Conservation (phyloP, 495 filamentous ascomycete species). For the Daldinia loculata region DNA sequence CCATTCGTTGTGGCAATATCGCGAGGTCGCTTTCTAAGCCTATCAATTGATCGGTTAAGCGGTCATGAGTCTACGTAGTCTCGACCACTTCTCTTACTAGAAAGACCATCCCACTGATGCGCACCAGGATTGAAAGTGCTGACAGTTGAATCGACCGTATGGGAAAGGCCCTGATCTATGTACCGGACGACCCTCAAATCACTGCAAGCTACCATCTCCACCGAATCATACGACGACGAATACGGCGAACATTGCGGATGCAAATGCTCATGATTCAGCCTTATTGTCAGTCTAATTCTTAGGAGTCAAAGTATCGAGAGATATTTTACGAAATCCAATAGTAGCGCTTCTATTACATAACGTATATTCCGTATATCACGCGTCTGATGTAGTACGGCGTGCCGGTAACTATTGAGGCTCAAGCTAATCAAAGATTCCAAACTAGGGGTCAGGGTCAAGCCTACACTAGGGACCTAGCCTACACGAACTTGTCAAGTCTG, state of each 20-base stretch:
- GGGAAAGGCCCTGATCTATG: conserved; percentile 14
- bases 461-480: no score
- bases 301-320: background rate
- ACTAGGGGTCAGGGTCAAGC: conserved; percentile 21
- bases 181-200: background rate
- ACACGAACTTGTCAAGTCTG: background rate
- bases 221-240: background rate
- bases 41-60: background rate
- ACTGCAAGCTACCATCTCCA: background rate
- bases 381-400: conserved; percentile 3
- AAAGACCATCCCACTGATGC: conserved; percentile 30
- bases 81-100: conserved; percentile 17
- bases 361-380: background rate
- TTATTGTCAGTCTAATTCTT: background rate
- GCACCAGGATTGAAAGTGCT: conserved; percentile 28
- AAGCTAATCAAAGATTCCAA: conserved; percentile 23
- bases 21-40: background rate
- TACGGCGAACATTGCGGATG: background rate
- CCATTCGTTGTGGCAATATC: conserved; percentile 4
- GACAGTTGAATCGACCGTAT: conserved; percentile 22
- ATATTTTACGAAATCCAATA: background rate
- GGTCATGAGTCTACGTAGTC: conserved; percentile 8
- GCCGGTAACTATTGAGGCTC: conserved; percentile 25
- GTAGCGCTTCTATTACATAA: background rate
- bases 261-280: background rate